Conservation (phyloP, 306 rosid genomes). For the Gastrolobium bilobum region DNA sequence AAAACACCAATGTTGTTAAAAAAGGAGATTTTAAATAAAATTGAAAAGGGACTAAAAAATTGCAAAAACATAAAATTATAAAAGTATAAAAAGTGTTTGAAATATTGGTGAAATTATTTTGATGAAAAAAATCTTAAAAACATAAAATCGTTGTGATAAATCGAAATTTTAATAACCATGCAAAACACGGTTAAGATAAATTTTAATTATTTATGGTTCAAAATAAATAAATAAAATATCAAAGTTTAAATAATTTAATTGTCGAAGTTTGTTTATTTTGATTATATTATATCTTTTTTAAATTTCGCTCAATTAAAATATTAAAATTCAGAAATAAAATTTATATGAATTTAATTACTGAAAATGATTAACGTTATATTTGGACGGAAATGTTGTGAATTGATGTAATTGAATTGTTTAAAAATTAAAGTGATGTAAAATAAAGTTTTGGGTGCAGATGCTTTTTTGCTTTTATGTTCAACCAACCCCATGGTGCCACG, state of each 20-base stretch:
- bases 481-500: conserved; percentile 35
- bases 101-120: too few relatives aligned
- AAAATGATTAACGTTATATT: background rate
- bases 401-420: background rate
- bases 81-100: too few relatives aligned
- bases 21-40: too few relatives aligned
- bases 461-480: background rate
- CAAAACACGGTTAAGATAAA: background rate
- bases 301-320: background rate
- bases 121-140: too few relatives aligned
- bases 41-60: too few relatives aligned
- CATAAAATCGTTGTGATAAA: too few relatives aligned
- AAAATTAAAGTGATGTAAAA: background rate
- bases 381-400: background rate
- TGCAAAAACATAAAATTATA: too few relatives aligned
- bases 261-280: background rate
- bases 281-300: background rate
- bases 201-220: too few relatives aligned
- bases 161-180: too few relatives aligned
- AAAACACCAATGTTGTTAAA: background rate
- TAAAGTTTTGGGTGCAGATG: background rate
- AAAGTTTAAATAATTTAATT: background rate
- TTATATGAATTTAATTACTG: background rate
- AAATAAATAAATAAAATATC: background rate
- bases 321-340: background rate